Evolutionary conservation across 2,329 filamentous ascomycete genomes (phyloP), one percentile per base, ranked within the genome.

Genomic region (Didymella exigua): DNA sequence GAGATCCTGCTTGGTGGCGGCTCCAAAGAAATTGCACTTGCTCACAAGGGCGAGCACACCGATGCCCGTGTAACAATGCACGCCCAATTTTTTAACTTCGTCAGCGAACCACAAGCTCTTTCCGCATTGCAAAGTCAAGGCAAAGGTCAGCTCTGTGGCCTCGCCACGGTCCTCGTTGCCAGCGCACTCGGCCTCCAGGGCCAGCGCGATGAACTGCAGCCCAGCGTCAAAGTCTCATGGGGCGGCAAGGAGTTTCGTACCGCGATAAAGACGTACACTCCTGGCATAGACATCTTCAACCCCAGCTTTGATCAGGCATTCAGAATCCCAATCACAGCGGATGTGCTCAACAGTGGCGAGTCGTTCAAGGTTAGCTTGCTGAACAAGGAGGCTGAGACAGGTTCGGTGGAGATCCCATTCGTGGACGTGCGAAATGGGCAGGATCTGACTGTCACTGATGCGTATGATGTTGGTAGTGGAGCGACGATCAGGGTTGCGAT

Each of bases 201-300:
- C 38, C 63, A 75, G 45, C 76, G 77, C 34, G 72, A 79, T 16
- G 73, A 77, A 48, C 67, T 81, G 13, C 77, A 77, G 46, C 79
- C 79, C 24, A 80, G 77, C 61, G 72, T 82, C 47, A 75, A 75
- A 62, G 71, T 81, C 1, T 68, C 71, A 0, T 81, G 76, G 76
- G 77, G 77, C 14, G 68, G 50, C 8, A 73, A 75, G 57, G 69
- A 71, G 19, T 81, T 78, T 71, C 67, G 65, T 45, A 81, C 79
- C 0, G 75, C 71, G 1, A 67, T 72, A 49, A 77, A 79, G 68
- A 65, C 71, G 0, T 79, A 81, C 62, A 71, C 68, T 2, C 78
- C 78, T 0, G 79, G 79, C 2, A 74, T 66, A 2, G 79, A 81
- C 44, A 79, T 81, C 57, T 78, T 77, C 69, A 82, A 81, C 61